Evolutionary conservation across 1,284 basidiomycete genomes (phyloP), one percentile per base, ranked within the genome.

Genomic region (Chondrostereum purpureum): DNA sequence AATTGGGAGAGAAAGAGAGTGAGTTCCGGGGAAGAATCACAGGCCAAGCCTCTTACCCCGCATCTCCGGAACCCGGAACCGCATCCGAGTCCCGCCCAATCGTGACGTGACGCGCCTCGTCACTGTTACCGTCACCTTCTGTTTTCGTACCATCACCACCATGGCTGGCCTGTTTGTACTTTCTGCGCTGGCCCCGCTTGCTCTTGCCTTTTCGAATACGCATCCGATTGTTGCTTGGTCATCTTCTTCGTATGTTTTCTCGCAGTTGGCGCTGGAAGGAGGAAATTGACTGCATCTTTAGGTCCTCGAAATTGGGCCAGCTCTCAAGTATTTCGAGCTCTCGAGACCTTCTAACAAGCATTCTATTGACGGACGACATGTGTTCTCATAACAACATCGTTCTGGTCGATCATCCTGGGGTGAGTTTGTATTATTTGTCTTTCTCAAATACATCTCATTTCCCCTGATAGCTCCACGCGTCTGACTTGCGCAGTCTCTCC

Each of bases 201-300:
- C 67, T 4, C 57, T 70, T 24, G 80, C 78, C 1, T 84, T 77
- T 61, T 73, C 70, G 4, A 69, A 78, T 45, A 81, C 80, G 0
- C 60, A 68, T 2, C 83, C 84, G 2, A 57, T 87, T 11, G 59
- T 88, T 5, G 74, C 75, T n/a, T 88, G 85, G 85, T 78, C 83
- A 0, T 82, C 82, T 18, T 65, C 72, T 44, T 72, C 67, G 83
- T 83, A 58, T 18, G 50, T 54, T 14, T 34, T 34, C 27, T 22
- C 8, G 22, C 4, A 17, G 4, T n/a, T 35, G 14, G 4, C 22
- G 17, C 24, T 39, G 13, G 18, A 37, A 35, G 39, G 36, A 27
- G 8, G n/a, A n/a, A n/a, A n/a, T n/a, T n/a, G n/a, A n/a, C 44
- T 42, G 11, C 43, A 17, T 24, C 14, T n/a, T 20, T 47, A 47